phyloP scores from a whole-genome alignment of 2,329 filamentous ascomycete species.

The Talaromyces atroroseus region DNA sequence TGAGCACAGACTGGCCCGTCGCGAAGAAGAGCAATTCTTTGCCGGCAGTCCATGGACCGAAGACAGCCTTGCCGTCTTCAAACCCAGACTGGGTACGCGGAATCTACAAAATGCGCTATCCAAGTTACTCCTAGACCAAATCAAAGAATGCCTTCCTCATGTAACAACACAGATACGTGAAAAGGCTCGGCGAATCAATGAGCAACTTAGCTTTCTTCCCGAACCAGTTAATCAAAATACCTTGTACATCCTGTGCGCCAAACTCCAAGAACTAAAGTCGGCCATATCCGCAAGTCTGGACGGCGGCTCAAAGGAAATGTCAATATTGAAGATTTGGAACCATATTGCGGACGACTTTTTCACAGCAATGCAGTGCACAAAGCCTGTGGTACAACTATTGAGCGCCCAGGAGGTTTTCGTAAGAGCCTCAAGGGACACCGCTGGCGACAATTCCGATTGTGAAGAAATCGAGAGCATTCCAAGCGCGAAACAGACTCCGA shows the following conservation, averaged over 20 bases:
- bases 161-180: constrained; percentile 39
- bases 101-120: constrained; percentile 48
- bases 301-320: constrained; percentile 39
- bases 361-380: constrained; percentile 41
- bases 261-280: constrained; percentile 54
- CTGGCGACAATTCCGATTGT: constrained; percentile 22
- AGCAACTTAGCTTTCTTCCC: constrained; percentile 55
- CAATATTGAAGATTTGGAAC: constrained; percentile 41
- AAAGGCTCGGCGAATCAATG: constrained; percentile 49
- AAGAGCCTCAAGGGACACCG: constrained; percentile 15
- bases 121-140: constrained; percentile 44
- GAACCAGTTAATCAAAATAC: constrained; percentile 62
- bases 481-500: not conserved
- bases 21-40: constrained; percentile 51
- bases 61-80: constrained; percentile 30
- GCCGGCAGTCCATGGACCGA: constrained; percentile 41
- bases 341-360: constrained; percentile 50
- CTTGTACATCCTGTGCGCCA: constrained; percentile 57
- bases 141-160: constrained; percentile 31
- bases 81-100: constrained; percentile 47
- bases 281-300: constrained; percentile 51
- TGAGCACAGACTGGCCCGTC: constrained; percentile 44
- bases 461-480: constrained; percentile 19
- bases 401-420: constrained; percentile 34
- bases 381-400: constrained; percentile 28